These are phyloP conservation scores for Emergomyces africanus DNA, from an alignment of 2,329 filamentous ascomycete genomes.

Conservation along the genomic window DNA sequence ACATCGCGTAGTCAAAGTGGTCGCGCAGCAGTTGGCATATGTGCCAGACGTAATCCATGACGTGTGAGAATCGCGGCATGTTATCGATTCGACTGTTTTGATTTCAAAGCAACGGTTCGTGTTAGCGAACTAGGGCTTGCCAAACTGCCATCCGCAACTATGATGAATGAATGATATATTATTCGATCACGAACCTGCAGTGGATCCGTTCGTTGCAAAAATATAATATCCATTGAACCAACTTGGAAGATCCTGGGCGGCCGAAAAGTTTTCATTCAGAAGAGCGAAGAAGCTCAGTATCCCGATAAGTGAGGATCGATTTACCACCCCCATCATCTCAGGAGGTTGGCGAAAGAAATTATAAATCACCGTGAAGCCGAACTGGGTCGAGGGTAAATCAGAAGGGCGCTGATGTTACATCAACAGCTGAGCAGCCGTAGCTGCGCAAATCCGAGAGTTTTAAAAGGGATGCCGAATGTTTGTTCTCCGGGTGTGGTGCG, in stretches of 20 bases:
- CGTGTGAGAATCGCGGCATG: neutral
- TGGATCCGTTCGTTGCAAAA: neutral
- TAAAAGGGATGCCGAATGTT: neutral
- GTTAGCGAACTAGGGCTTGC: neutral
- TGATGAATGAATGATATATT: neutral
- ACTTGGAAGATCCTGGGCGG: neutral
- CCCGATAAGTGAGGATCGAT: neutral
- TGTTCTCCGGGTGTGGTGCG: neutral
- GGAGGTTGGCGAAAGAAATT: neutral
- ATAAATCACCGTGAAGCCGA: neutral
- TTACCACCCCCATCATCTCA: neutral
- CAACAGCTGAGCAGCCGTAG: neutral
- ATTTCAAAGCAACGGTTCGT: neutral
- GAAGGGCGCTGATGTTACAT: neutral
- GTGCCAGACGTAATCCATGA: neutral
- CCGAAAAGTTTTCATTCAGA: neutral
- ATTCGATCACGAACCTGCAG: neutral
- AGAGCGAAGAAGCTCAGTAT: neutral
- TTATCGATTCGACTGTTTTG: constrained; percentile 2
- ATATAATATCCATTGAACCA: constrained; percentile 5
- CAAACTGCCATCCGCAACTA: neutral
- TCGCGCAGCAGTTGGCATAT: constrained; percentile 1
- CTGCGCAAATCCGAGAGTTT: neutral
- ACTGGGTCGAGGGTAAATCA: neutral
- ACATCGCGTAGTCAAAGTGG: neutral